These are phyloP conservation scores for Phaeolepiota aurea DNA, from an alignment of 768 basidiomycete species.

Conservation along the genomic window DNA sequence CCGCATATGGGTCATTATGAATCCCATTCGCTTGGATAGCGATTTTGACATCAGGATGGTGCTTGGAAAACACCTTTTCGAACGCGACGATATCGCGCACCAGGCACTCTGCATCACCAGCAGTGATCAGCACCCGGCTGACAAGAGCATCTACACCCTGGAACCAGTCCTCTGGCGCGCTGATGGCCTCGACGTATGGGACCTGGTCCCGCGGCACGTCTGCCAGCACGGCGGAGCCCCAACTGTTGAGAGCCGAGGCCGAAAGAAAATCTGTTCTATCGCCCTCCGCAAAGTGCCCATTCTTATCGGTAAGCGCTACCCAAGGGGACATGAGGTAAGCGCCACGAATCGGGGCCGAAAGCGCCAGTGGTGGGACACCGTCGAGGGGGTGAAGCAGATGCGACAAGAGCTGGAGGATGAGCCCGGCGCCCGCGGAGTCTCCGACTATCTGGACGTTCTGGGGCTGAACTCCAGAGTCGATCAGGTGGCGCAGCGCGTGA, in stretches of 20 bases:
- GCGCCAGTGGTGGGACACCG: slow-evolving; percentile 14
- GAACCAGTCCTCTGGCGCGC: slow-evolving; percentile 23
- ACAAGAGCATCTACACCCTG: slow-evolving; percentile 16
- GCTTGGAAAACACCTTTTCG: slow-evolving; percentile 10
- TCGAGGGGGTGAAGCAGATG: slow-evolving; percentile 26
- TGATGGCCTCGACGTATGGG: slow-evolving; percentile 20
- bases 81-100: slow-evolving; percentile 20
- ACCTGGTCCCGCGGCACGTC: slow-evolving; percentile 16
- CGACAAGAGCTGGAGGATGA: slow-evolving; percentile 25
- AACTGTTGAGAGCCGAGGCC: slow-evolving; percentile 7
- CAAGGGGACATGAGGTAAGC: slow-evolving; percentile 32
- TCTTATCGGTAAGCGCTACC: slow-evolving; percentile 16
- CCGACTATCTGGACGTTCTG: slow-evolving; percentile 24
- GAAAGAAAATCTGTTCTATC: slow-evolving; percentile 14
- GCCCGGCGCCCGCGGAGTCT: slow-evolving; percentile 32
- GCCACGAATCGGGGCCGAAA: slow-evolving; percentile 17
- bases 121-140: slow-evolving; percentile 23
- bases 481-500: slow-evolving; percentile 21
- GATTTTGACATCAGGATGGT: slow-evolving; percentile 11
- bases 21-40: slow-evolving; percentile 23
- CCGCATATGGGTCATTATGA: slow-evolving; percentile 27
- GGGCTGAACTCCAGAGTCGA: slow-evolving; percentile 19
- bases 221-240: slow-evolving; percentile 14
- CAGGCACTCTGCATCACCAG: slow-evolving; percentile 25
- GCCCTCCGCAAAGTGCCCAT: slow-evolving; percentile 14